Evolutionary conservation across 2,329 filamentous ascomycete species (phyloP), one percentile per base, ranked within the genome.

Genomic region (Colletotrichum shisoi): DNA sequence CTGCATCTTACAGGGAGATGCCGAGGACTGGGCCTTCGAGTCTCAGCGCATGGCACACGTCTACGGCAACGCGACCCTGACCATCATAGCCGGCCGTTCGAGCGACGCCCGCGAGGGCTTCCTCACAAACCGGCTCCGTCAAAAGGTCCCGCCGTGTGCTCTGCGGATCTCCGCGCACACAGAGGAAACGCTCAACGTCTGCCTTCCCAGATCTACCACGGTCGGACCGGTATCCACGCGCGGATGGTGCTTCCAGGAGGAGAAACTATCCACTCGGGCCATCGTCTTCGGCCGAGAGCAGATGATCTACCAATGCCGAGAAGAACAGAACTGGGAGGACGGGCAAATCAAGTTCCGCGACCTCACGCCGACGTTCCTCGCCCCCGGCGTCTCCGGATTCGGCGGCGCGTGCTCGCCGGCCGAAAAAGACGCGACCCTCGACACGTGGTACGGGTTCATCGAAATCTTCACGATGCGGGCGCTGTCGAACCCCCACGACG

Each of bases 1-100:
- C 8, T 70, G 69, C 40, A 70, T 70, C 21, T 59, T 67, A 21
- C 69, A 70, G 15, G 67, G 60, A n/a, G 62, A 69, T 46, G 37
- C 48, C 17, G 46, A 61, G 3, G 69, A 70, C 57, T 70, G 69
- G 69, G 56, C 64, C 4, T 37, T 45, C 13, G 67, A 70, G 42
- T 66, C 69, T 21, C 57, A 27, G 31, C 52, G 27, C 2, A 70
- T 70, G 69, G 69, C 62, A 12, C 62, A 44, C 4, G 67, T 69
- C 4, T 70, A 70, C 37, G 62, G 69, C 11, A 67, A 70, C n/a
- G 51, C 69, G 15, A 40, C n/a, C 17, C 48, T 69, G 31, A 69
- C 67, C 31, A 31, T 70, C 3, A 57, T 63, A 4, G 61, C 61
- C 6, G 61, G 48, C 12, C 61, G 61, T 31, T 63, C 61, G 3